Evolutionary conservation across 805 yeast genomes (phyloP).

Genomic region (Metschnikowia colocasiae): DNA sequence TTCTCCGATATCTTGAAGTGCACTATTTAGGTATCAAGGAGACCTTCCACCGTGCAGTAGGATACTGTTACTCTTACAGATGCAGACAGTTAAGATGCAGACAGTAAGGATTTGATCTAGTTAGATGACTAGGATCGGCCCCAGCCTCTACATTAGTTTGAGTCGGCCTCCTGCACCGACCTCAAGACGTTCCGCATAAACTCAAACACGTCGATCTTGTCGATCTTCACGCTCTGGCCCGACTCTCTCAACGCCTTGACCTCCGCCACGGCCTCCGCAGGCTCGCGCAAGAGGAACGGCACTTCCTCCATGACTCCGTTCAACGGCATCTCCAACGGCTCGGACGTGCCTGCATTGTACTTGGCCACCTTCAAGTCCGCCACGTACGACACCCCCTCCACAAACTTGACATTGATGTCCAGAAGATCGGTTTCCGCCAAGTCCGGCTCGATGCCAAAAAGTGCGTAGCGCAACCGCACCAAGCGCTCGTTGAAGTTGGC

Average conservation of each 20-base stretch:
- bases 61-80: no score
- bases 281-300: conserved; percentile 35
- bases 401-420: conserved; percentile 46
- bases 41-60: no score
- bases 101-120: no score
- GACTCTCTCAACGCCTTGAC: conserved; percentile 47
- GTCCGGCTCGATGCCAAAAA: conserved; percentile 79
- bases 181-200: conserved; percentile 34
- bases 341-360: conserved; percentile 24
- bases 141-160: conserved; percentile 1
- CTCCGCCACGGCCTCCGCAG: conserved; percentile 42
- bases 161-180: conserved; percentile 12
- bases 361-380: conserved; percentile 62
- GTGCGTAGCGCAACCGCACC: conserved; percentile 73
- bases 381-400: conserved; percentile 65
- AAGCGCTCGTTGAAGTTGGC: conserved; percentile 61
- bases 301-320: conserved; percentile 39
- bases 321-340: conserved; percentile 29
- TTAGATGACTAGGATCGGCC: no score
- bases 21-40: no score
- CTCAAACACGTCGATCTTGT: conserved; percentile 39
- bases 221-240: conserved; percentile 26
- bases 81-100: no score
- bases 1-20: no score
- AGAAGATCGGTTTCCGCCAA: conserved; percentile 55